Evolutionary conservation across 306 rosid genomes (phyloP).

Genomic region (Cucurbita pepo): DNA sequence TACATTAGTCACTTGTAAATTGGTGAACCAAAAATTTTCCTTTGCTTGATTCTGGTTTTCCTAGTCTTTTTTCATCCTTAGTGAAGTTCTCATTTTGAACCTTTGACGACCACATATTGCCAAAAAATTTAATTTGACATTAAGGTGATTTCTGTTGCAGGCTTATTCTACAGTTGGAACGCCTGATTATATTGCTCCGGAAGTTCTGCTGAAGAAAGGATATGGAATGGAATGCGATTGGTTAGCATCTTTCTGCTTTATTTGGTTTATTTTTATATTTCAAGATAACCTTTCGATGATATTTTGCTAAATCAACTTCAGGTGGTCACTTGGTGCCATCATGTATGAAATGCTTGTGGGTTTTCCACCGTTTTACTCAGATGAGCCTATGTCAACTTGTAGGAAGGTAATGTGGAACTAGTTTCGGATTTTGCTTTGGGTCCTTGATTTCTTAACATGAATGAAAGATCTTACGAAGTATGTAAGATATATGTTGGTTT

Average conservation of each 20-base stretch:
- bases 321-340: constrained; percentile 99
- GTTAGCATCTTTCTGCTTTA: constrained; percentile 23
- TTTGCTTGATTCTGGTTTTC: not conserved
- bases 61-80: not conserved
- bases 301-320: constrained; percentile 21
- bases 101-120: not conserved
- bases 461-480: not conserved
- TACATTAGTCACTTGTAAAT: constrained; percentile 9
- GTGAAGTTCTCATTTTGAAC: not conserved
- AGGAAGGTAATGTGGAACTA: constrained; percentile 58
- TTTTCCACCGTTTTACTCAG: constrained; percentile 93
- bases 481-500: not conserved
- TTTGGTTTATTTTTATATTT: constrained; percentile 3
- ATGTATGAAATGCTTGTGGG: constrained; percentile 99
- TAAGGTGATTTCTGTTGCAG: constrained; percentile 23
- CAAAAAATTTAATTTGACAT: not conserved
- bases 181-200: constrained; percentile 98
- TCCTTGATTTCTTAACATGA: constrained; percentile 1
- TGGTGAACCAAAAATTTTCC: not conserved
- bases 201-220: constrained; percentile 95
- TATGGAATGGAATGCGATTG: constrained; percentile 99
- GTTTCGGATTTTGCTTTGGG: not conserved
- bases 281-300: constrained; percentile 10
- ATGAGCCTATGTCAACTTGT: constrained; percentile 94
- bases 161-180: constrained; percentile 99